phyloP scores from a whole-genome alignment of 164 flowering plant species.

The Magnolia officinalis region DNA sequence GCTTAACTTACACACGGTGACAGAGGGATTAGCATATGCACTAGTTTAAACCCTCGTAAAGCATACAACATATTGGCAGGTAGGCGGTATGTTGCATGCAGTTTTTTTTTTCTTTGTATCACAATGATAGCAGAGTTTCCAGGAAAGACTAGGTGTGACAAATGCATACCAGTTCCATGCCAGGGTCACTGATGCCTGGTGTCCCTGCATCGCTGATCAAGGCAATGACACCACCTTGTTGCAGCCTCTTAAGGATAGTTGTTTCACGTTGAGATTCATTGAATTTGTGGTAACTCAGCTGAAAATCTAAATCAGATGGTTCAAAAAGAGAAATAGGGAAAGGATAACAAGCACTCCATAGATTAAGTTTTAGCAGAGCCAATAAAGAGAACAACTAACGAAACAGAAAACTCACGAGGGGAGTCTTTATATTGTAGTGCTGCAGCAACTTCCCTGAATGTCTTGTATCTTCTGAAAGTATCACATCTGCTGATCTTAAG shows the following conservation, averaged over 20 bases:
- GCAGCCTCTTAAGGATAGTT: slow-evolving; percentile 58
- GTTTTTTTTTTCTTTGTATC: background rate
- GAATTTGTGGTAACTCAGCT: slow-evolving; percentile 97
- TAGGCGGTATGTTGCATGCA: background rate
- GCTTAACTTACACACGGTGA: too few relatives aligned
- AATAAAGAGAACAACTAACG: background rate
- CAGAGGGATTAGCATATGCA: too few relatives aligned
- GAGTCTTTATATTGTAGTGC: slow-evolving; percentile 73
- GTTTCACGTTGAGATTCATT: slow-evolving; percentile 88
- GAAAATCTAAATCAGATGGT: slow-evolving; percentile 37
- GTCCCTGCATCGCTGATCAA: slow-evolving; percentile 97
- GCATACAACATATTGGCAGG: too few relatives aligned
- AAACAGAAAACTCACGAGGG: slow-evolving; percentile 52
- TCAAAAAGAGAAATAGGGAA: slow-evolving; percentile 11
- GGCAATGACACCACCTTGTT: slow-evolving; percentile 75
- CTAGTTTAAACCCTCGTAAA: too few relatives aligned
- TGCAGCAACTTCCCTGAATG: slow-evolving; percentile 96
- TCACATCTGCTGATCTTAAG: slow-evolving; percentile 74
- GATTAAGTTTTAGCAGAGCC: background rate
- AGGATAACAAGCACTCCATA: background rate
- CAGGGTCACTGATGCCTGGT: slow-evolving; percentile 98
- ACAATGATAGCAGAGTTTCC: background rate
- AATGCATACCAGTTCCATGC: slow-evolving; percentile 63
- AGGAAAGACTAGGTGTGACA: background rate
- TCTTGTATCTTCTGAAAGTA: slow-evolving; percentile 91